These are phyloP conservation scores for Penicillium corylophilum DNA, from an alignment of 2,329 filamentous ascomycete genomes.

Conservation along the genomic window DNA sequence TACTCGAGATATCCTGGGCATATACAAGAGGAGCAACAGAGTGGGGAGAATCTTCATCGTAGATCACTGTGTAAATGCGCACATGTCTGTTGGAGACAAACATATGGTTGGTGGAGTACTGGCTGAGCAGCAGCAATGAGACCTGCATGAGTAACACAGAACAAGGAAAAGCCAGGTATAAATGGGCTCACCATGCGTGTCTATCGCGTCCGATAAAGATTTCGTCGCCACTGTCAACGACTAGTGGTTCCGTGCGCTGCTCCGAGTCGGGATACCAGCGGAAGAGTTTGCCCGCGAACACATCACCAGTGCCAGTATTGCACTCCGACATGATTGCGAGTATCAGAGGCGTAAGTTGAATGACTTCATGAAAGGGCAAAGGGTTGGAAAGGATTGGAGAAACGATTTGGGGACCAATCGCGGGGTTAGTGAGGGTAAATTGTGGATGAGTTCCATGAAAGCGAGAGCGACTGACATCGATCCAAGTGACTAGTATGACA, in stretches of 20 bases:
- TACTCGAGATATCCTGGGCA: slow-evolving; percentile 43
- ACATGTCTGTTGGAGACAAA: slow-evolving; percentile 44
- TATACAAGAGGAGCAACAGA: slow-evolving; percentile 45
- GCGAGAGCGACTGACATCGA: not conserved
- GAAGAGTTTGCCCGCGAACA: slow-evolving; percentile 24
- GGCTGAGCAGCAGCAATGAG: slow-evolving; percentile 22
- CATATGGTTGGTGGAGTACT: slow-evolving; percentile 34
- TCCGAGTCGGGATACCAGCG: slow-evolving; percentile 22
- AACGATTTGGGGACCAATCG: too few relatives aligned
- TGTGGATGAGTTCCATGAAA: not conserved
- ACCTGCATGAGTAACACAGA: slow-evolving; percentile 1
- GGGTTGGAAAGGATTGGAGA: too few relatives aligned
- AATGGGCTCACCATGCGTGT: slow-evolving; percentile 29
- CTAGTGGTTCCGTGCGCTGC: slow-evolving; percentile 9
- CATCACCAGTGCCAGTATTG: not conserved
- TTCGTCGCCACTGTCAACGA: slow-evolving; percentile 33
- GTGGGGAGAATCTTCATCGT: slow-evolving; percentile 38
- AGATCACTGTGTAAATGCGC: slow-evolving; percentile 45
- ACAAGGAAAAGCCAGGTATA: not conserved
- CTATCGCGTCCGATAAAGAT: slow-evolving; percentile 38
- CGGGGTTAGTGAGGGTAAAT: not conserved
- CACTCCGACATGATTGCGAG: not conserved
- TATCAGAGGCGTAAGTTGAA: too few relatives aligned
- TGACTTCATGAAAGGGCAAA: too few relatives aligned
- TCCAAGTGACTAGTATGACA: not conserved